These are phyloP conservation scores for Talaromyces rugulosus DNA, from an alignment of 2,329 filamentous ascomycete genomes.

Conservation along the genomic window DNA sequence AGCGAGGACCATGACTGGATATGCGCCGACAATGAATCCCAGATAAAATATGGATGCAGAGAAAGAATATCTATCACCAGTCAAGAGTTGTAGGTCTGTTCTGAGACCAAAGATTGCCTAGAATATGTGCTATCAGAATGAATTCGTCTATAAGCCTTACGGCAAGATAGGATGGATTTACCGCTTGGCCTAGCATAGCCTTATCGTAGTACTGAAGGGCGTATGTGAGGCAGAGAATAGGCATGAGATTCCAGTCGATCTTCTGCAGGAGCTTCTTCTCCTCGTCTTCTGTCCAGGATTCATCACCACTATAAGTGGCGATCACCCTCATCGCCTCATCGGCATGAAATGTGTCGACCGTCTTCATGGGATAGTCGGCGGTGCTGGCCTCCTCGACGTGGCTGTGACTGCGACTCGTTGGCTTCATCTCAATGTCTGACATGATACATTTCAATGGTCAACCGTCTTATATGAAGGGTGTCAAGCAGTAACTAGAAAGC, in stretches of 20 bases:
- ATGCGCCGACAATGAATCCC: constrained; percentile 3
- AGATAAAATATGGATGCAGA: constrained; percentile 1
- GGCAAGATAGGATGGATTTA: not conserved
- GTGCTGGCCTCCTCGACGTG: not conserved
- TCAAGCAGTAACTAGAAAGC: too few species aligned
- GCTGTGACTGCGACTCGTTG: too few species aligned
- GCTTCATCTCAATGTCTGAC: too few species aligned
- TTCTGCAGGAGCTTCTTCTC: not conserved
- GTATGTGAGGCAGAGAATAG: not conserved
- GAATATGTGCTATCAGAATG: not conserved
- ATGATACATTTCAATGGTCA: too few species aligned
- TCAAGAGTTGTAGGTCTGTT: not conserved
- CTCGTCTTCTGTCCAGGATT: not conserved
- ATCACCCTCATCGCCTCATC: constrained; percentile 1
- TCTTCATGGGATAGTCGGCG: not conserved
- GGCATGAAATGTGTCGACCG: not conserved
- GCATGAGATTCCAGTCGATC: not conserved
- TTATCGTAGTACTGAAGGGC: not conserved
- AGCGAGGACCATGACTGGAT: not conserved
- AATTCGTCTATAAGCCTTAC: too few species aligned
- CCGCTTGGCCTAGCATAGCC: not conserved
- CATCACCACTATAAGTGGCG: not conserved
- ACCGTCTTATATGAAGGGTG: too few species aligned
- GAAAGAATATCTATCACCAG: not conserved
- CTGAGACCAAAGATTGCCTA: not conserved